Conservation (phyloP, 768 basidiomycete genomes). For the Suillus tomentosus region DNA sequence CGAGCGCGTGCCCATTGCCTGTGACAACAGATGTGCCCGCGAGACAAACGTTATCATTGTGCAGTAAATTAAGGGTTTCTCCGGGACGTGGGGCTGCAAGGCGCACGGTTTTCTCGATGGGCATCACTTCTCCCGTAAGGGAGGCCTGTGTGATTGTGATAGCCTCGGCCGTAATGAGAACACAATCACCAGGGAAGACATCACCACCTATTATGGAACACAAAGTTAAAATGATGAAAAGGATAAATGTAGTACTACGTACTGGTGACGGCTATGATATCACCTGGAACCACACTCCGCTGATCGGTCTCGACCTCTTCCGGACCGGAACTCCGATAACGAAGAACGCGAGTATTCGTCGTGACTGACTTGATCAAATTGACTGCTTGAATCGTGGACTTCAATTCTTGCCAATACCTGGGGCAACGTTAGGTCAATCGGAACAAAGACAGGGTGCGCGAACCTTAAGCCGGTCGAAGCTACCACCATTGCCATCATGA, state of each 20-base stretch:
- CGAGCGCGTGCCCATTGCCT: constrained; percentile 33
- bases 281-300: constrained; percentile 34
- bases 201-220: constrained; percentile 29
- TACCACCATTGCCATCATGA: constrained; percentile 38
- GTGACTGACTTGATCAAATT: constrained; percentile 36
- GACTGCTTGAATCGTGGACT: constrained; percentile 37
- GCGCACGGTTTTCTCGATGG: constrained; percentile 33
- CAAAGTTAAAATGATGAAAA: background rate
- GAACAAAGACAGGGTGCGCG: background rate
- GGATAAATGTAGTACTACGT: constrained; percentile 4
- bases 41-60: constrained; percentile 36
- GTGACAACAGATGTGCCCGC: constrained; percentile 37
- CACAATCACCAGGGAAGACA: constrained; percentile 39
- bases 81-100: constrained; percentile 18
- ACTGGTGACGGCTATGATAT: constrained; percentile 35
- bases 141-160: constrained; percentile 37
- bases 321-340: constrained; percentile 21
- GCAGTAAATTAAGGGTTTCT: constrained; percentile 30
- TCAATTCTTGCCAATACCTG: constrained; percentile 37
- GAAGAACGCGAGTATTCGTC: constrained; percentile 35
- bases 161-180: constrained; percentile 37
- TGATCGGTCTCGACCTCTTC: constrained; percentile 34
- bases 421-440: background rate
- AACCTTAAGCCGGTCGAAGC: constrained; percentile 37
- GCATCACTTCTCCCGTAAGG: constrained; percentile 38